Evolutionary conservation across 441 rosid species (phyloP).

Genomic region (Codiaeum variegatum): DNA sequence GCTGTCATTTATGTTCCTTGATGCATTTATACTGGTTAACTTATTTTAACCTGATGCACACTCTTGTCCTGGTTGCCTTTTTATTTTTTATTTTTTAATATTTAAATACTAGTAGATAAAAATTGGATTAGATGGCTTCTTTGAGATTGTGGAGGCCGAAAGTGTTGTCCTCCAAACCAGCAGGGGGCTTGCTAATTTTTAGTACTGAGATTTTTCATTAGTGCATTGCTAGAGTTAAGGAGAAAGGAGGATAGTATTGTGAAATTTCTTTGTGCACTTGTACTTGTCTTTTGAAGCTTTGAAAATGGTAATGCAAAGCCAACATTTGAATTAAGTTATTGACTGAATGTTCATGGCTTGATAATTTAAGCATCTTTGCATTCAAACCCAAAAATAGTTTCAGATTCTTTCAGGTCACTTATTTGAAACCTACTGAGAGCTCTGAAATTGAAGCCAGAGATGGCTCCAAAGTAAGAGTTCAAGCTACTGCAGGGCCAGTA

Average conservation of each 20-base stretch:
- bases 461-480: conserved; percentile 48
- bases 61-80: not conserved
- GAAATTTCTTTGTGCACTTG: not conserved
- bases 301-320: conserved; percentile 1
- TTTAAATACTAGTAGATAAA: not conserved
- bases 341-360: not conserved
- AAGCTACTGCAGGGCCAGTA: conserved; percentile 84
- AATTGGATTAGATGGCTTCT: not conserved
- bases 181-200: not conserved
- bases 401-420: conserved; percentile 52
- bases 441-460: conserved; percentile 42
- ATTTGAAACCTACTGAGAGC: conserved; percentile 73
- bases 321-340: not conserved
- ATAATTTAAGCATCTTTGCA: not conserved
- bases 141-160: not conserved
- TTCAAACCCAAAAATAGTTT: conserved; percentile 20
- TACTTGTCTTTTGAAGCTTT: not conserved
- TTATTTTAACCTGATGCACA: not conserved
- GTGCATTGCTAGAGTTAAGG: not conserved
- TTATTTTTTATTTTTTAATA: not conserved
- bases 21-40: too few species aligned
- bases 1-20: not conserved
- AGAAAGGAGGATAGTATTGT: not conserved
- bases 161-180: not conserved
- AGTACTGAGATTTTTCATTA: not conserved